Percentiles rank a stretch among this genome's conserved stretches.
Evolutionary conservation across 1,284 basidiomycete genomes (phyloP).

Genomic region (Pseudozyma sp.): DNA sequence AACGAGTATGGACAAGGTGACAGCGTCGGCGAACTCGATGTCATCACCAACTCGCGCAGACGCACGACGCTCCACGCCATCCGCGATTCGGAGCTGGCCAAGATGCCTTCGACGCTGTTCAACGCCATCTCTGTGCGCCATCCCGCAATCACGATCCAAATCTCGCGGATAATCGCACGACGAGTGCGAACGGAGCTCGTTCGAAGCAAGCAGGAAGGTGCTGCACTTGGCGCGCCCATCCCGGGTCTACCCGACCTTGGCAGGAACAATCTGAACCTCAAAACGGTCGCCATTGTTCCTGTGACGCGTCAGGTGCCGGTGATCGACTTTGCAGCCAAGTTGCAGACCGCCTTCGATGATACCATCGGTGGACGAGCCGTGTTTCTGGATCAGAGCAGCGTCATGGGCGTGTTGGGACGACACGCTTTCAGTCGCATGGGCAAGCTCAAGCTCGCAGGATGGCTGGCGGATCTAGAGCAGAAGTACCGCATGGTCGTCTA

Average conservation of each 20-base stretch:
- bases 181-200: slow-evolving; percentile 84
- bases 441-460: slow-evolving; percentile 67
- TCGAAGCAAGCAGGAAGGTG: slow-evolving; percentile 43
- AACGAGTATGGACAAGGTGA: slow-evolving; percentile 93
- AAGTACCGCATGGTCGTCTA: slow-evolving; percentile 66
- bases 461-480: slow-evolving; percentile 67
- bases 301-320: slow-evolving; percentile 71
- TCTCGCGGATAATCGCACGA: slow-evolving; percentile 91
- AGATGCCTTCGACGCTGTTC: slow-evolving; percentile 97
- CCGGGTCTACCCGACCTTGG: slow-evolving; percentile 70
- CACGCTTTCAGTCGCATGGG: slow-evolving; percentile 68
- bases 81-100: slow-evolving; percentile 95
- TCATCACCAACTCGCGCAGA: slow-evolving; percentile 90
- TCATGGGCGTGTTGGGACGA: slow-evolving; percentile 66
- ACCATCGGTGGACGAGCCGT: slow-evolving; percentile 61
- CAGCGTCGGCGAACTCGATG: slow-evolving; percentile 84
- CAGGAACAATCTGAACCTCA: slow-evolving; percentile 88
- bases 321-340: slow-evolving; percentile 62
- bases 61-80: slow-evolving; percentile 95
- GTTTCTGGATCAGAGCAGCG: slow-evolving; percentile 65
- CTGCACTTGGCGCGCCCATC: slow-evolving; percentile 51
- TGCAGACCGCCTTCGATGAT: slow-evolving; percentile 63
- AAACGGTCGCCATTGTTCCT: slow-evolving; percentile 85
- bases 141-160: slow-evolving; percentile 94
- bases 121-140: slow-evolving; percentile 86